A percentile compares a stretch with the other conserved stretches of the same genome.
Conservation (phyloP, 371 early-diverging fungal species). For the Haplosporangium sp. region DNA sequence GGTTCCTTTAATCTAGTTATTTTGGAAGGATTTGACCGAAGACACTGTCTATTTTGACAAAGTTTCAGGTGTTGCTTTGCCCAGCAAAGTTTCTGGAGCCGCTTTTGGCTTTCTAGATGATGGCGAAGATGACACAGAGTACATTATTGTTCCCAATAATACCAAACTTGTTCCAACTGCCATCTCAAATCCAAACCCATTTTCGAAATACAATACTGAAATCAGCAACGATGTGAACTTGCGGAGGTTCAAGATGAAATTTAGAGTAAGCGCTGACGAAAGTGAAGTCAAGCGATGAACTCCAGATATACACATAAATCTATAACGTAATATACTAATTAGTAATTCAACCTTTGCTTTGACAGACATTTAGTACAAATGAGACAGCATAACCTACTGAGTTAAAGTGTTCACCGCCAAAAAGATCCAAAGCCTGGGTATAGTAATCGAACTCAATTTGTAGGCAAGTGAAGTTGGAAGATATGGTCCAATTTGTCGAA, state of each 20-base stretch:
- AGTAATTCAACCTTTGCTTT: too few relatives aligned
- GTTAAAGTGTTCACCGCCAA: conserved; percentile 77
- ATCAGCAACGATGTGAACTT: conserved; percentile 86
- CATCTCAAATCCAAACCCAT: conserved; percentile 75
- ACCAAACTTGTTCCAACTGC: conserved; percentile 78
- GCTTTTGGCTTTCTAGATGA: not conserved
- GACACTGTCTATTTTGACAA: not conserved
- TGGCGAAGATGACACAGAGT: conserved; percentile 59
- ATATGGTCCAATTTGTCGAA: conserved; percentile 48
- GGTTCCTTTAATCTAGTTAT: too few relatives aligned
- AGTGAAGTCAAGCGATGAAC: conserved; percentile 86
- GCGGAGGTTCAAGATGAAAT: conserved; percentile 87
- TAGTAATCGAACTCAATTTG: conserved; percentile 37
- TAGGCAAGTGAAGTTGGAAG: conserved; percentile 40
- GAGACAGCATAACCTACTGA: conserved; percentile 66
- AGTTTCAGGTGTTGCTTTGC: not conserved
- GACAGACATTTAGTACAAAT: too few relatives aligned
- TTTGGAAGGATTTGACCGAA: too few relatives aligned
- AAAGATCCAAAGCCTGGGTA: conserved; percentile 80
- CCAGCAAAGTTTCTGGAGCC: not conserved
- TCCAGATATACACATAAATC: conserved; percentile 87
- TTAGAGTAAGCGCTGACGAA: conserved; percentile 84
- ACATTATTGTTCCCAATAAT: conserved; percentile 82
- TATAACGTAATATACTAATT: conserved; percentile 18
- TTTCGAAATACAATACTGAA: conserved; percentile 87